Base-by-base conservation (phyloP, 176 grass and related monocot species). In the Guadua angustifolia region DNA sequence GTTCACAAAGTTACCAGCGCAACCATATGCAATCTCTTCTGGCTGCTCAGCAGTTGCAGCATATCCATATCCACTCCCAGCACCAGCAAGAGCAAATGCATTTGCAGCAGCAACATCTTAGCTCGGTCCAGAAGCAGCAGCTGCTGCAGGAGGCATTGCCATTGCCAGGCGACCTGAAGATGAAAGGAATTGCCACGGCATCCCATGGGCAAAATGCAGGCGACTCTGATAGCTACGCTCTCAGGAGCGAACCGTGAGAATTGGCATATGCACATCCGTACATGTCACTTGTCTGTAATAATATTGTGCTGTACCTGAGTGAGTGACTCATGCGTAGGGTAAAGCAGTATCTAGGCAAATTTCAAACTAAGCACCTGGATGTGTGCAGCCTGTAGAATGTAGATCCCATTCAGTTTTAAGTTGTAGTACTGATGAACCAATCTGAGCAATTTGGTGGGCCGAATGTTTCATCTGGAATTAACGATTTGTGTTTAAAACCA, bases 11-110 rank as follows among this genome's bases (percentile, higher is more conserved):
- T 17, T 89, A 92, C 81, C 93, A 95, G 73, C 86, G 88, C 22
- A 90, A 68, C 81, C 96, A 92, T 18, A 87, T 90, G 69, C 93
- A 94, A 50, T 95, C 97, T 38, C 88, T 94, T 58, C 66, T 96
- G 65, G 86, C 89, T 6, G 93, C 91, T 9, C 97, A 94, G 66
- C 93, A 96, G 79, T 86, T 96, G 16, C 97, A 96, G 75, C 88
- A 96, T 77, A 88, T 99, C 39, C 97, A 94, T 51, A 86, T 96
- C 66, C 93, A 86, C 63, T 92, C 91, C 3, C 93, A 94, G 26
- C 93, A 95, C 14, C 89, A 91, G 59, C 88, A 88, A 16, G 83
- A 92, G 2, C 84, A 93, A 2, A 82, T 74, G 75, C 86, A 93
- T 44, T 15, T 84, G 62, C 89, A 89, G 61, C 88, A 85, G 26